Base-by-base conservation (phyloP, 108 stramenopile species). In the Cylindrotheca fusiformis region DNA sequence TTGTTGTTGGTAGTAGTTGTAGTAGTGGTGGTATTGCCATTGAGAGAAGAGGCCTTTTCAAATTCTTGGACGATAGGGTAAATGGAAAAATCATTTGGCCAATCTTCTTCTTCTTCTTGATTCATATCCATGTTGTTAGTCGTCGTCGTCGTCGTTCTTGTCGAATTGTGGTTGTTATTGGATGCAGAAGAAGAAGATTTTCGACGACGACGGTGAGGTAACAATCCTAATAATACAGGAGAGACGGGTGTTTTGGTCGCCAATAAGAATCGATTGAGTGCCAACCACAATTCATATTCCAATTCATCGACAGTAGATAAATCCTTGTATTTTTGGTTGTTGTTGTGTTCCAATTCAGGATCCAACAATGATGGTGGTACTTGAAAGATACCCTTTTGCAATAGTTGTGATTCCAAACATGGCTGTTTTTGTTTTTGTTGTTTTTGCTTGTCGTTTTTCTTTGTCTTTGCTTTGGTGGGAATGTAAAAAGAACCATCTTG, bases 261-360 rank as follows among this genome's bases (percentile, higher is more conserved):
- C 14, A 63, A 60, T 41, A 79, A 63, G 59, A 75, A 88, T 14
- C 74, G 59, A 41, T 88, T 70, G 19, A 88, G 27, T 3, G 72
- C 77, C n/a, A 85, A 21, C 87, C 87, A 88, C 2, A 88, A 36
- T 30, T 80, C 50, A 17, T 60, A 69, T 72, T 88, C 87, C 24
- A 88, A 56, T 29, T 80, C 71, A 32, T 81, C 80, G 50, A 64
- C 67, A 36, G 80, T 60, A 48, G 55, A 60, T 24, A 14, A n/a
- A n/a, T n/a, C n/a, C n/a, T 21, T 18, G 47, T 61, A 26, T 6
- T 21, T 48, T 4, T 45, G 27, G 8, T 61, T 29, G 22, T 19
- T 17, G 19, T 48, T 48, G 47, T 46, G 48, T 5, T 24, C 49
- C n/a, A 52, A 69, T 27, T 58, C 48, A 4, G 50, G 50, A 53